phyloP scores from a whole-genome alignment of 2,329 filamentous ascomycete genomes.

The Cercospora brassicicola region DNA sequence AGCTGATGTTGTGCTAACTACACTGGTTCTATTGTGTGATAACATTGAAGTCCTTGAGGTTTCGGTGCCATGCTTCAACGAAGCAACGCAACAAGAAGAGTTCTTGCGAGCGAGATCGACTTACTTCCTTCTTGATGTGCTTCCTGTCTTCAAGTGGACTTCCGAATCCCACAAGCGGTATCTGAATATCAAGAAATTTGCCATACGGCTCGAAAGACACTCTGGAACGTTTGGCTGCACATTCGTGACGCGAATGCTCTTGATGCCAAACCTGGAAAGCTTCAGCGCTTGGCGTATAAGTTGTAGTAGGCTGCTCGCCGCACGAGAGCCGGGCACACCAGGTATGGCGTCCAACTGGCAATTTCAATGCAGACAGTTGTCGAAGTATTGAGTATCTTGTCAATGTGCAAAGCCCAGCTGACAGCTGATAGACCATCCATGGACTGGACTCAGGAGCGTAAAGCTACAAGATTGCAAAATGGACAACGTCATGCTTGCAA shows the following conservation, averaged over 20 bases:
- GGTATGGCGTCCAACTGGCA: neutral
- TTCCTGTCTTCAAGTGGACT: slow-evolving; percentile 5
- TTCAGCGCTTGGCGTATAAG: slow-evolving; percentile 15
- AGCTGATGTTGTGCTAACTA: slow-evolving; percentile 18
- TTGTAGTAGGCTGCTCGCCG: slow-evolving; percentile 7
- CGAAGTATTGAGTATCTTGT: neutral
- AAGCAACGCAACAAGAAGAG: slow-evolving; percentile 5
- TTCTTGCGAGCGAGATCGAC: neutral
- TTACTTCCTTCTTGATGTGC: slow-evolving; percentile 11
- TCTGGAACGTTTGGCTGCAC: slow-evolving; percentile 11
- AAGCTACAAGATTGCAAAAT: slow-evolving; percentile 14
- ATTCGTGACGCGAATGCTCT: slow-evolving; percentile 12
- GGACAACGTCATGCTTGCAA: slow-evolving; percentile 10
- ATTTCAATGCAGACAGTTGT: too few relatives aligned
- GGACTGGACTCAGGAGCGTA: slow-evolving; percentile 9
- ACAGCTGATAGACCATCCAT: slow-evolving; percentile 3
- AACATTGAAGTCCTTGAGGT: slow-evolving; percentile 16
- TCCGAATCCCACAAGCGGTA: slow-evolving; percentile 10
- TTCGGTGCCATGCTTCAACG: slow-evolving; percentile 10
- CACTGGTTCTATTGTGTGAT: slow-evolving; percentile 11
- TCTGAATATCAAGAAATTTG: slow-evolving; percentile 3
- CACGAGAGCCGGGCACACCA: neutral
- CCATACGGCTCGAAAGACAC: slow-evolving; percentile 16
- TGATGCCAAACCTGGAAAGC: slow-evolving; percentile 4
- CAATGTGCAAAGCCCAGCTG: neutral